Percentiles rank a stretch among this genome's conserved stretches.
These are phyloP conservation scores for Penium margaritaceum DNA, from an alignment of 139 green algal genomes.

Conservation along the genomic window DNA sequence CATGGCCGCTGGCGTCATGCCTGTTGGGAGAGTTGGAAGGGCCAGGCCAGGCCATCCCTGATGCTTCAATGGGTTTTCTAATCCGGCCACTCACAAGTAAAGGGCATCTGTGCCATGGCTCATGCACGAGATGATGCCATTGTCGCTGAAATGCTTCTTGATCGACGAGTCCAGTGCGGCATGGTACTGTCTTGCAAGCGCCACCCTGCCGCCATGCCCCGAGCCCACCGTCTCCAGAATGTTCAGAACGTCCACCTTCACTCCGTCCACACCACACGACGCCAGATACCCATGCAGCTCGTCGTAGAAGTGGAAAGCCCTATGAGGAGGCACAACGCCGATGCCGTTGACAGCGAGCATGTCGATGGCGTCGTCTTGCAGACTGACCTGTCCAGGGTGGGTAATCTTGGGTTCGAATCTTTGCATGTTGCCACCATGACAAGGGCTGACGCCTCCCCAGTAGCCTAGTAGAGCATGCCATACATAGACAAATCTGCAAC, in stretches of 20 bases:
- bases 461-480: slow-evolving; percentile 90
- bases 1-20: background rate
- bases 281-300: slow-evolving; percentile 82
- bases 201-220: slow-evolving; percentile 58
- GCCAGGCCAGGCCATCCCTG: background rate
- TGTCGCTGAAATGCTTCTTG: slow-evolving; percentile 68
- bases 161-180: slow-evolving; percentile 61
- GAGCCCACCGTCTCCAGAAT: slow-evolving; percentile 51
- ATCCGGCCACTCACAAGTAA: slow-evolving; percentile 41
- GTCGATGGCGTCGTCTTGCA: slow-evolving; percentile 70
- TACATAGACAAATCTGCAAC: slow-evolving; percentile 66
- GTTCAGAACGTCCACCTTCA: slow-evolving; percentile 72
- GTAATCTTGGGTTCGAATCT: slow-evolving; percentile 39
- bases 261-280: slow-evolving; percentile 68
- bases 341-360: slow-evolving; percentile 34
- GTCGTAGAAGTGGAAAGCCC: slow-evolving; percentile 58
- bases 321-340: slow-evolving; percentile 61
- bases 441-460: slow-evolving; percentile 70
- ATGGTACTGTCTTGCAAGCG: slow-evolving; percentile 34
- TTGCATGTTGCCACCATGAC: slow-evolving; percentile 19
- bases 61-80: background rate
- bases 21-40: background rate
- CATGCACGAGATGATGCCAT: slow-evolving; percentile 96
- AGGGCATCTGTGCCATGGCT: slow-evolving; percentile 92
- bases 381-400: slow-evolving; percentile 62